A percentile compares a stretch with the other conserved stretches of the same genome.
Evolutionary conservation across 1,284 basidiomycete genomes (phyloP).

Genomic region (Rhizoctonia solani): DNA sequence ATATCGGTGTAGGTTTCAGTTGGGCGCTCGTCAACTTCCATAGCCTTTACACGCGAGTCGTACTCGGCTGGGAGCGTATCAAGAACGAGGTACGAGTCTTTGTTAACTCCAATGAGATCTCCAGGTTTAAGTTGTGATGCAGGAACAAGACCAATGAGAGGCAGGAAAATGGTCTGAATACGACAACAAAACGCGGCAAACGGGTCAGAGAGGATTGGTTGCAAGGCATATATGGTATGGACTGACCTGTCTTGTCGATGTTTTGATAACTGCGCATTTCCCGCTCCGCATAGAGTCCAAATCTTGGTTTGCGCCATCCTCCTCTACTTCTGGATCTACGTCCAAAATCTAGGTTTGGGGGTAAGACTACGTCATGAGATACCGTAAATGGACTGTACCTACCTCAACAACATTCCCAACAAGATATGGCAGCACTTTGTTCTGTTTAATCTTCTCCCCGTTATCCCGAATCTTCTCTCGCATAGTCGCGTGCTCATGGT

Average conservation of each 20-base stretch:
- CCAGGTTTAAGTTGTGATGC: constrained; percentile 86
- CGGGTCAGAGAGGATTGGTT: too few relatives aligned
- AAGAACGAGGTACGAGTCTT: constrained; percentile 97
- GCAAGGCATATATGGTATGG: not conserved
- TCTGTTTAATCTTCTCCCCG: constrained; percentile 98
- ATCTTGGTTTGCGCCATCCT: constrained; percentile 93
- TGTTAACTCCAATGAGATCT: constrained; percentile 98
- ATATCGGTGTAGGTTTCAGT: constrained; percentile 82
- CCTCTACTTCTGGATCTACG: constrained; percentile 90
- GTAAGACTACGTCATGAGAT: not conserved
- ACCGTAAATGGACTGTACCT: constrained; percentile 40
- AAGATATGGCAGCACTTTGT: constrained; percentile 97
- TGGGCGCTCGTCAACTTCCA: constrained; percentile 89
- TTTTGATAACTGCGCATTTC: constrained; percentile 99
- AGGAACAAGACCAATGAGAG: constrained; percentile 95
- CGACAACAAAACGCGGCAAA: constrained; percentile 7
- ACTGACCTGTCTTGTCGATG: constrained; percentile 82
- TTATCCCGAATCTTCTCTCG: constrained; percentile 99
- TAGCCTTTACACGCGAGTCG: constrained; percentile 81
- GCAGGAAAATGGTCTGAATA: constrained; percentile 88
- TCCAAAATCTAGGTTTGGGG: constrained; percentile 76
- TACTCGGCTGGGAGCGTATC: constrained; percentile 83
- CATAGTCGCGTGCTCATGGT: constrained; percentile 95
- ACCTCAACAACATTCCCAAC: constrained; percentile 98
- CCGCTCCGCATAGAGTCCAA: constrained; percentile 92